Percentiles rank a stretch among this genome's conserved stretches.
Evolutionary conservation across 2,329 filamentous ascomycete species (phyloP).

Genomic region (Amylocarpus encephaloides): DNA sequence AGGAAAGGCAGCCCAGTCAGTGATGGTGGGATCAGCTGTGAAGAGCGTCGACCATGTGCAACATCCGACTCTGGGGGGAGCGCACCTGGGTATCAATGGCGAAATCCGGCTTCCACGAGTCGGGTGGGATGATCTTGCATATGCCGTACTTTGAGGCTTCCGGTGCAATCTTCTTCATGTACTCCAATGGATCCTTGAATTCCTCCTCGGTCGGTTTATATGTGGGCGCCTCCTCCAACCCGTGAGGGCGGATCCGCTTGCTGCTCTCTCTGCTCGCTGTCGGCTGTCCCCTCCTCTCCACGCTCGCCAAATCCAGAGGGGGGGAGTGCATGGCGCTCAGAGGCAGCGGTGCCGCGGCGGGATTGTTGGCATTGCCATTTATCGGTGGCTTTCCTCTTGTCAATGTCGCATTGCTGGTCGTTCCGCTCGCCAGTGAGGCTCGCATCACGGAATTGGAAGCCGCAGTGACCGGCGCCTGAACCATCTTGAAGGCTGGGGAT

Average conservation of each 20-base stretch:
- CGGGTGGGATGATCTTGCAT: conserved; percentile 91
- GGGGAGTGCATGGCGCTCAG: conserved; percentile 33
- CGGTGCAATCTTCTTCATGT: conserved; percentile 83
- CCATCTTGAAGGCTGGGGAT: conserved; percentile 23
- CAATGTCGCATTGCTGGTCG: conserved; percentile 20
- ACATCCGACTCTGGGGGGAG: neutral
- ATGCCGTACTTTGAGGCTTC: conserved; percentile 86
- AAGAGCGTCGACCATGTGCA: too few relatives aligned
- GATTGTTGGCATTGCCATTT: conserved; percentile 29
- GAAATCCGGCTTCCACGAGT: conserved; percentile 89
- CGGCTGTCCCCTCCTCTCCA: conserved; percentile 83
- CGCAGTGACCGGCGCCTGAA: conserved; percentile 28
- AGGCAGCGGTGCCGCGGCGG: conserved; percentile 27
- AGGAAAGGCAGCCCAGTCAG: neutral
- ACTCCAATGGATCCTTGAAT: conserved; percentile 89
- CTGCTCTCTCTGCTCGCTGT: conserved; percentile 67
- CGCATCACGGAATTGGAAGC: conserved; percentile 27
- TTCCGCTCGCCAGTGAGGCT: conserved; percentile 27
- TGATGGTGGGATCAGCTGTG: neutral
- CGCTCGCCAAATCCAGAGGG: conserved; percentile 77
- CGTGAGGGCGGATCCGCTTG: conserved; percentile 76
- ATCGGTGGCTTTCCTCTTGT: conserved; percentile 24
- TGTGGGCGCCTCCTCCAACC: conserved; percentile 81
- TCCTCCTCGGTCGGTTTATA: conserved; percentile 88
- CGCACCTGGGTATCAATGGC: conserved; percentile 92